Evolutionary conservation across 371 early-diverging fungal species (phyloP).

Genomic region (Zychaea mexicana): DNA sequence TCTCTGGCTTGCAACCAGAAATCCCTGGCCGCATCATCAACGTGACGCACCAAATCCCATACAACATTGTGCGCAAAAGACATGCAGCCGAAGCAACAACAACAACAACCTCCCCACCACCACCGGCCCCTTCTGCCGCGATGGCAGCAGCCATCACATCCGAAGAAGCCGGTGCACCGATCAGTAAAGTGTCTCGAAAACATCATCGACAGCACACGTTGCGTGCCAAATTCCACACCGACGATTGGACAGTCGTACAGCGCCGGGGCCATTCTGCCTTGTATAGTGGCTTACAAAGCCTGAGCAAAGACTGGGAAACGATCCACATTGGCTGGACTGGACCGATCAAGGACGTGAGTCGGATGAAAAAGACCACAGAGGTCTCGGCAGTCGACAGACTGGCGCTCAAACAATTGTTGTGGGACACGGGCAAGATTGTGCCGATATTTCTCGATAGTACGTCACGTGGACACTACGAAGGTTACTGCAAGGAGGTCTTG

Average conservation of each 20-base stretch:
- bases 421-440: conserved; percentile 45
- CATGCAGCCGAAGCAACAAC: too few species aligned
- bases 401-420: conserved; percentile 39
- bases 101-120: not conserved
- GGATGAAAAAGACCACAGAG: conserved; percentile 3
- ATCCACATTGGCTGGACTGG: conserved; percentile 74
- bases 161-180: conserved; percentile 28
- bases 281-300: conserved; percentile 62
- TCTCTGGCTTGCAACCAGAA: conserved; percentile 32
- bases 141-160: not conserved
- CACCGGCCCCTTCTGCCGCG: conserved; percentile 9
- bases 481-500: conserved; percentile 74
- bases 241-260: conserved; percentile 26
- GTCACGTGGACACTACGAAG: conserved; percentile 81
- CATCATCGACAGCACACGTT: conserved; percentile 42
- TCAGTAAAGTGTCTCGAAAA: conserved; percentile 34
- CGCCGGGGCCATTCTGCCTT: conserved; percentile 73
- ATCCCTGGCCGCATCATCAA: conserved; percentile 56
- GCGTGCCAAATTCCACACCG: conserved; percentile 34
- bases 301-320: conserved; percentile 41
- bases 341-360: conserved; percentile 14
- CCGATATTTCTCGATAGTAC: conserved; percentile 77
- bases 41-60: conserved; percentile 67
- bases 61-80: conserved; percentile 39
- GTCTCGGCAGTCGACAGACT: conserved; percentile 22